Evolutionary conservation across 1,284 basidiomycete species (phyloP).

Genomic region (Puccinia triticina): DNA sequence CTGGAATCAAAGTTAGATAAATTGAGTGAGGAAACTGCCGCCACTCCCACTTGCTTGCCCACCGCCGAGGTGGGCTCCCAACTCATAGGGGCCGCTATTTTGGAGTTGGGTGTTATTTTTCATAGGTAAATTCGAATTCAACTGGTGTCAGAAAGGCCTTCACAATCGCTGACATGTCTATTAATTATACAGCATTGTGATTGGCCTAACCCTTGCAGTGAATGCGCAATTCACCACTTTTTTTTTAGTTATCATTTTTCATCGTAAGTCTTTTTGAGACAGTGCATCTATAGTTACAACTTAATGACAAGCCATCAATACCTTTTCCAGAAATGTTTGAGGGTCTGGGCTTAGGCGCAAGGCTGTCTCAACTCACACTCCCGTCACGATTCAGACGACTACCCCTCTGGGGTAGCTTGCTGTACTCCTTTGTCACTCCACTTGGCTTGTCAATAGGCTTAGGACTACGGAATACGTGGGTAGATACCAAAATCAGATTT

Average conservation of each 20-base stretch:
- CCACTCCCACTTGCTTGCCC: conserved; percentile 48
- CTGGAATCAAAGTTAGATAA: not conserved
- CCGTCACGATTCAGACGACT: conserved; percentile 1
- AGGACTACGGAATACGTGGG: conserved; percentile 41
- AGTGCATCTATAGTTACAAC: not conserved
- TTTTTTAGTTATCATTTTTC: conserved; percentile 82
- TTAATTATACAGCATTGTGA: conserved; percentile 66
- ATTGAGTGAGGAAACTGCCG: not conserved
- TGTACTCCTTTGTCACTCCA: conserved; percentile 46
- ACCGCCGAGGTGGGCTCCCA: conserved; percentile 69
- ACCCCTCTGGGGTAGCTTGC: conserved; percentile 2
- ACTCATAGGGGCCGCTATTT: conserved; percentile 79
- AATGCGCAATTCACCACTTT: conserved; percentile 77
- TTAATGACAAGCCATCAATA: not conserved
- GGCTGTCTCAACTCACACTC: conserved; percentile 43
- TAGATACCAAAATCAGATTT: not conserved
- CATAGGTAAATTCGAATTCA: conserved; percentile 64
- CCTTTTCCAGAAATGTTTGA: conserved; percentile 46
- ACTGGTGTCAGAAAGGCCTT: not conserved
- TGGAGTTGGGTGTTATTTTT: conserved; percentile 88
- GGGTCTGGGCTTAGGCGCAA: conserved; percentile 42
- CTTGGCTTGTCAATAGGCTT: conserved; percentile 43
- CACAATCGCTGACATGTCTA: conserved; percentile 9
- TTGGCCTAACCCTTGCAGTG: conserved; percentile 90
- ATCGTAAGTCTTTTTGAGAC: conserved; percentile 55